Conservation (phyloP, 805 yeast genomes). For the Diddensiella caesifluorescens region DNA sequence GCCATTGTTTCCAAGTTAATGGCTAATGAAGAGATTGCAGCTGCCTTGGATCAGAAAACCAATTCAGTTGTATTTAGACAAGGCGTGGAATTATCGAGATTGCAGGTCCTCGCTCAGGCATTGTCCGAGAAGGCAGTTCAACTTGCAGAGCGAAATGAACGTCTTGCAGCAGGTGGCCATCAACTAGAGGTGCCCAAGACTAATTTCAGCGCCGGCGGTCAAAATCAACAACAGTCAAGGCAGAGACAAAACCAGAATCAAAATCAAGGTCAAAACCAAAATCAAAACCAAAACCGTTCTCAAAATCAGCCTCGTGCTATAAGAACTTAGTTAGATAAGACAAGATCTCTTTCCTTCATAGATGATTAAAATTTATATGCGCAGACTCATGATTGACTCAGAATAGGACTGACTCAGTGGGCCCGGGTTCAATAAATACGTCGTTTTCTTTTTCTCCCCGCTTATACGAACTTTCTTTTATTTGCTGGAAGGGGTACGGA, state of each 20-base stretch:
- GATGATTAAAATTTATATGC: too few relatives aligned
- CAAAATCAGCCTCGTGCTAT: constrained; percentile 6
- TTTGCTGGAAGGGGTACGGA: too few relatives aligned
- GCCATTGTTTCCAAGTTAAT: constrained; percentile 71
- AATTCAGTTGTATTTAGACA: constrained; percentile 61
- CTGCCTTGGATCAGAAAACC: constrained; percentile 63
- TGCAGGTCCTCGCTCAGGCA: constrained; percentile 82
- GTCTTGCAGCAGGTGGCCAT: constrained; percentile 73
- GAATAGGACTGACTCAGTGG: too few relatives aligned
- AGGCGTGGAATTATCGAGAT: constrained; percentile 73
- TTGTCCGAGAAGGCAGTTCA: constrained; percentile 76
- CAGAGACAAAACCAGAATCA: constrained; percentile 7
- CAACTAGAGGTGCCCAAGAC: constrained; percentile 25
- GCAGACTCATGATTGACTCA: too few relatives aligned
- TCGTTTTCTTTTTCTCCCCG: too few relatives aligned
- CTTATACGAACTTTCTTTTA: too few relatives aligned
- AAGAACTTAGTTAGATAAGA: neutral
- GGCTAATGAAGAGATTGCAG: constrained; percentile 69
- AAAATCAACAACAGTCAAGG: constrained; percentile 1
- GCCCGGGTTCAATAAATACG: too few relatives aligned
- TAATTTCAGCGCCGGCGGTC: constrained; percentile 9
- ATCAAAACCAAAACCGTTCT: neutral
- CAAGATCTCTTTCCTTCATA: too few relatives aligned
- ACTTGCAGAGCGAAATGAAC: constrained; percentile 79
- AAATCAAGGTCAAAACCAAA: constrained; percentile 4